These are phyloP conservation scores for Serendipita vermifera DNA, from an alignment of 768 basidiomycete species.

Conservation along the genomic window DNA sequence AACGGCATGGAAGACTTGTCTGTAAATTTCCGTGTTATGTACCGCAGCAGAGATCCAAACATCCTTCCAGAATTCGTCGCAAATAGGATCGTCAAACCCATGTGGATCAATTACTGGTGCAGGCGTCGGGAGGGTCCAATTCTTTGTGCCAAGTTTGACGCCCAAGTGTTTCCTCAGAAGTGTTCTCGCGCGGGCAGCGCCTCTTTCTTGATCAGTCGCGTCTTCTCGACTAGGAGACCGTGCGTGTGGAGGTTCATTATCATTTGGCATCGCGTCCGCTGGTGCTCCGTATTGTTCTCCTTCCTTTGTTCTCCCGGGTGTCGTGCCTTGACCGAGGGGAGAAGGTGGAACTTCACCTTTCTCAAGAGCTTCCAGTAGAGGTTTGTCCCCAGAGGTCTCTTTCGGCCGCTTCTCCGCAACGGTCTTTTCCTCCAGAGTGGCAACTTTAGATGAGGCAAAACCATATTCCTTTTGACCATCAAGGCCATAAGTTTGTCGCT, in stretches of 20 bases:
- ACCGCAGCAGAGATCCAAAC: conserved; percentile 79
- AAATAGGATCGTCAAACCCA: conserved; percentile 80
- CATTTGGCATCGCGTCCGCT: conserved; percentile 35
- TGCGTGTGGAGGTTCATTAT: conserved; percentile 38
- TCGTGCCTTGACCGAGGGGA: conserved; percentile 15
- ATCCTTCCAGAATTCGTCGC: conserved; percentile 77
- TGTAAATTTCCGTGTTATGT: conserved; percentile 91
- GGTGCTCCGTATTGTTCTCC: conserved; percentile 40
- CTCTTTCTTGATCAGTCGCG: conserved; percentile 36
- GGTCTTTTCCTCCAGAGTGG: conserved; percentile 56
- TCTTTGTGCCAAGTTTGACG: conserved; percentile 38
- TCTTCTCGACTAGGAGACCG: conserved; percentile 31
- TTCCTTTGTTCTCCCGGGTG: conserved; percentile 16
- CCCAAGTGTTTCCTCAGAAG: conserved; percentile 40
- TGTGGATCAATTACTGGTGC: conserved; percentile 63
- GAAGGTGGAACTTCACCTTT: conserved; percentile 14
- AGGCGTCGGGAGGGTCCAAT: conserved; percentile 50
- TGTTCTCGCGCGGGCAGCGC: conserved; percentile 37
- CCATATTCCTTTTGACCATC: conserved; percentile 40
- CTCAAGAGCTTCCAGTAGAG: conserved; percentile 24
- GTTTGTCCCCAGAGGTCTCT: conserved; percentile 22
- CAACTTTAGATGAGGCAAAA: conserved; percentile 50
- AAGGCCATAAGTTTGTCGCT: conserved; percentile 40
- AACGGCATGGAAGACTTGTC: conserved; percentile 86
- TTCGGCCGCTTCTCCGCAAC: conserved; percentile 37